These are phyloP conservation scores for Exobasidium cylindrosporum DNA, from an alignment of 1,284 basidiomycete species.

Conservation along the genomic window DNA sequence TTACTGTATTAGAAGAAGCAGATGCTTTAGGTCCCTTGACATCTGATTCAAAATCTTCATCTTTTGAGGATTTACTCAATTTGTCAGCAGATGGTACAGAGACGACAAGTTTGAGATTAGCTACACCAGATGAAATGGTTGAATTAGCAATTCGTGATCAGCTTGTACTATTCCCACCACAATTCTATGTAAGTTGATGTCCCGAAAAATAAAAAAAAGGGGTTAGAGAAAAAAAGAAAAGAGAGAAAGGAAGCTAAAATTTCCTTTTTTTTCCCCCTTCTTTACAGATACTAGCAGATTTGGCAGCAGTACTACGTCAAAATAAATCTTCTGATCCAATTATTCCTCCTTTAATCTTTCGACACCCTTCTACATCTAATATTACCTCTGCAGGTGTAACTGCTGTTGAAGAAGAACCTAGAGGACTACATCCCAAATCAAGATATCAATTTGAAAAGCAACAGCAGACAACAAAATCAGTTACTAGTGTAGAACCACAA, in stretches of 20 bases:
- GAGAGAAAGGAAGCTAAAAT: no score
- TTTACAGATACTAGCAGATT: slow-evolving; percentile 32
- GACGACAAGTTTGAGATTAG: slow-evolving; percentile 32
- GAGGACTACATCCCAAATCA: slow-evolving; percentile 17
- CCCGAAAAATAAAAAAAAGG: not conserved
- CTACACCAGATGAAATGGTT: slow-evolving; percentile 31
- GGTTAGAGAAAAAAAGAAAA: not conserved
- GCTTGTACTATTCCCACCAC: slow-evolving; percentile 44
- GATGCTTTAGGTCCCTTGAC: slow-evolving; percentile 24
- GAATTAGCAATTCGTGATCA: slow-evolving; percentile 35
- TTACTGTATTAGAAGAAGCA: slow-evolving; percentile 36
- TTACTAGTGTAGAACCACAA: slow-evolving; percentile 37
- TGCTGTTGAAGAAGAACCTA: slow-evolving; percentile 38
- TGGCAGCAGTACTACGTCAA: slow-evolving; percentile 27
- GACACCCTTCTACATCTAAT: not conserved
- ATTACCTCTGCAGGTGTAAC: slow-evolving; percentile 19
- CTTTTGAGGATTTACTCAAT: slow-evolving; percentile 10
- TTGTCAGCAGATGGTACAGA: slow-evolving; percentile 43
- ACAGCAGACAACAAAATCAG: not conserved
- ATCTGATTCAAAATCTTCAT: not conserved
- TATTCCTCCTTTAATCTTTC: slow-evolving; percentile 34
- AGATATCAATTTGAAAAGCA: not conserved
- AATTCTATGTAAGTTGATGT: slow-evolving; percentile 32
- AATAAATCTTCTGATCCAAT: not conserved
- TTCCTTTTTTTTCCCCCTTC: not conserved